Evolutionary conservation across 352 stramenopile species (phyloP), one percentile per base, ranked within the genome.

Genomic region (Globisporangium takayamanum): DNA sequence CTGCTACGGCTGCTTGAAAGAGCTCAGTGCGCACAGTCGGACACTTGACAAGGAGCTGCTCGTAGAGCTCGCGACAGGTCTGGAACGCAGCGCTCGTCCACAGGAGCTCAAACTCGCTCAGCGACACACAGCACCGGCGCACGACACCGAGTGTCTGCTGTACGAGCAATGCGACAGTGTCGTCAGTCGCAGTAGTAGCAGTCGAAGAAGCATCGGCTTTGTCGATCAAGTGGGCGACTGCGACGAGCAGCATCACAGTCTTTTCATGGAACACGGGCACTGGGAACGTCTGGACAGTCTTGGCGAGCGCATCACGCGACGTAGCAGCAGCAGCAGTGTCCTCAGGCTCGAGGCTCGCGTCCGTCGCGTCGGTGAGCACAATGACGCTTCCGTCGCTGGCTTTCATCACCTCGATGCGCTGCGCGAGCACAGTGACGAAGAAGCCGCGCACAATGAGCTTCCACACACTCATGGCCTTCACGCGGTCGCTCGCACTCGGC

Each of bases 201-300:
- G 3, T 45, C 26, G 59, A 50, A 12, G 59, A 47, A 20, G 63
- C 48, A 26, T 69, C 69, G 46, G 58, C 60, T 47, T 85, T 88
- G 52, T 83, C 75, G 39, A 87, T 18, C 26, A 77, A 58, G 3
- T 75, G 56, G 2, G 84, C 50, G 22, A 80, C 64, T 7, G 74
- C 72, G 2, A 60, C 68, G 33, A 92, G 57, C 8, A 92, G 26
- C 78, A 86, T 87, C 25, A 52, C 62, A 22, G 57, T 69, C 60
- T 88, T 89, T 42, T 89, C 82, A 51, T 89, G 78, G 36, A 92
- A 78, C 15, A 84, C 70, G 6, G 72, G 67, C 37, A 69, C 63
- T 1, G 77, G 68, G 52, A 89, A 92, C n/a, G 64, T 62, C 41
- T 72, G 70, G 11, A 87, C 72, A 16, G 47, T 36, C 33, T 62